Percentiles rank a stretch among this genome's conserved stretches.
These are phyloP conservation scores for Acmispon strigosus DNA, from an alignment of 306 rosid species.

Conservation along the genomic window DNA sequence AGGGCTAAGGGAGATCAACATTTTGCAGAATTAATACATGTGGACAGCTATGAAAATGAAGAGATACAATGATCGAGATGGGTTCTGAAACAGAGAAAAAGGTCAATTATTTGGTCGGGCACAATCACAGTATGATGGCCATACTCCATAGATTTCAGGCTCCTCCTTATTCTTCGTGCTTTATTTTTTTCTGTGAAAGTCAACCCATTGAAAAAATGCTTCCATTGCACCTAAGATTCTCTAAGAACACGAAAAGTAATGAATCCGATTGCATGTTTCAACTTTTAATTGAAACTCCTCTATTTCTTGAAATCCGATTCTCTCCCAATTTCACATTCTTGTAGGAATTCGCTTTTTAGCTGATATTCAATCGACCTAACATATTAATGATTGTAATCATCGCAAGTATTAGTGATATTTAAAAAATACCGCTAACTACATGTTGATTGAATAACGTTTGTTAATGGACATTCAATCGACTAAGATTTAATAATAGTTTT, in stretches of 20 bases:
- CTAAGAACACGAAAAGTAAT: neutral
- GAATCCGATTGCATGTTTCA: neutral
- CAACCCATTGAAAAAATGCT: slow-evolving; percentile 25
- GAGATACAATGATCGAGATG: neutral
- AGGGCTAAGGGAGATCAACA: no score
- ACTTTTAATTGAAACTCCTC: no score
- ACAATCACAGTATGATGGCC: neutral
- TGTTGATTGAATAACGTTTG: no score
- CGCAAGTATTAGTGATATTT: no score
- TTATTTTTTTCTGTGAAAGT: neutral
- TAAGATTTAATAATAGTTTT: no score
- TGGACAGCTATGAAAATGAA: neutral
- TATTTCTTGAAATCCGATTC: neutral
- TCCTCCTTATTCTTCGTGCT: neutral
- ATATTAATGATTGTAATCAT: no score
- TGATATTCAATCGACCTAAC: no score
- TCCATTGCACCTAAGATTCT: neutral
- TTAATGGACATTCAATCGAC: no score
- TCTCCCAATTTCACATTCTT: no score
- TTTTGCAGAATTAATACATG: neutral
- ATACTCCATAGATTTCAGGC: slow-evolving; percentile 12
- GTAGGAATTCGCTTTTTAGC: no score
- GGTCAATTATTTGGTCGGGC: slow-evolving; percentile 20
- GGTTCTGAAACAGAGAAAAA: slow-evolving; percentile 5
- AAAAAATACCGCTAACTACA: no score